Percentiles rank a stretch among this genome's conserved stretches.
These are phyloP conservation scores for Juglanconis sp. DNA, from an alignment of 2,329 filamentous ascomycete species.

Conservation along the genomic window DNA sequence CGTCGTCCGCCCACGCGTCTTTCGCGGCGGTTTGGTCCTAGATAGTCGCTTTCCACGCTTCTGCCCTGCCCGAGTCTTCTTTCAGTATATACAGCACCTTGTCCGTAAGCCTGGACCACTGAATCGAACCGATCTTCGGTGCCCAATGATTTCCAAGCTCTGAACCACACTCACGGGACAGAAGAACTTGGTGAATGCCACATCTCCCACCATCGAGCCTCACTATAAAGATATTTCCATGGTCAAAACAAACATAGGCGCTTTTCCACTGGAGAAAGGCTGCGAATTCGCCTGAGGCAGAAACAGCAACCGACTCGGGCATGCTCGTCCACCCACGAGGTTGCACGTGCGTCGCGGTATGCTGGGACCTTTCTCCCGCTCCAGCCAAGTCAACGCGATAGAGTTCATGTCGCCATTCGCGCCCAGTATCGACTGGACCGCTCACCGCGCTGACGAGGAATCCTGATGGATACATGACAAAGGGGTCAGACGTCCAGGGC, in stretches of 20 bases:
- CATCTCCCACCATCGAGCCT: neutral
- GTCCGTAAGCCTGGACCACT: neutral
- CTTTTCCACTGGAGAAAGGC: neutral
- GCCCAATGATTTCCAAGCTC: neutral
- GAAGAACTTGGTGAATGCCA: no score
- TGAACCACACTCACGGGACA: no score
- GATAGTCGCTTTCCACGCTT: neutral
- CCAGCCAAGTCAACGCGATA: neutral
- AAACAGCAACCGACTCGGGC: neutral
- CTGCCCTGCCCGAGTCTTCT: neutral
- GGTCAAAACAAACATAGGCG: neutral
- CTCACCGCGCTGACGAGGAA: neutral
- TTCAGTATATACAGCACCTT: neutral
- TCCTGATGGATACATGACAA: neutral
- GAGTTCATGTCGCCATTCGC: neutral
- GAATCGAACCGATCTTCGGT: neutral
- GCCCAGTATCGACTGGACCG: neutral
- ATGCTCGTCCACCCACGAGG: neutral
- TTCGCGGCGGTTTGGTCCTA: neutral
- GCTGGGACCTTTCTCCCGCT: no score
- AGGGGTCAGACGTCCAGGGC: neutral
- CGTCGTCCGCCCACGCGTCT: no score
- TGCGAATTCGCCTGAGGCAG: neutral
- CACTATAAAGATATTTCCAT: neutral
- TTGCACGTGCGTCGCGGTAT: neutral